Percentiles rank a stretch among this genome's conserved stretches.
Conservation (phyloP, 495 filamentous ascomycete genomes). For the Symbiotaphrina buchneri region DNA sequence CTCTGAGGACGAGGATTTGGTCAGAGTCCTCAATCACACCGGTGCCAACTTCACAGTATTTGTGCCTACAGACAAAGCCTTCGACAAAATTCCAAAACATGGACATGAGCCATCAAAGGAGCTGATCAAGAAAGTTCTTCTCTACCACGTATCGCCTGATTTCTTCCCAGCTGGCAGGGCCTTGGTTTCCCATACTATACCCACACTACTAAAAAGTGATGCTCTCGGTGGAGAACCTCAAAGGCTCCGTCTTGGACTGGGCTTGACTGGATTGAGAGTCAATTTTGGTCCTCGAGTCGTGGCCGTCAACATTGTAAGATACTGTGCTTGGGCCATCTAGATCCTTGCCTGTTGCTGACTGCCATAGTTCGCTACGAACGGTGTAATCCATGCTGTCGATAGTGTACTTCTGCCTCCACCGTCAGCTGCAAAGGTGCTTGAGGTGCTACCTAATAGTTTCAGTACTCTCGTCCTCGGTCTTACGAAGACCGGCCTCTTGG, state of each 20-base stretch:
- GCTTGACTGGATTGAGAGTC: constrained; percentile 33
- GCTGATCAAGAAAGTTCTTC: constrained; percentile 35
- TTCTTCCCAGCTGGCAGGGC: constrained; percentile 35
- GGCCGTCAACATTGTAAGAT: constrained; percentile 37
- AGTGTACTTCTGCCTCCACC: constrained; percentile 53
- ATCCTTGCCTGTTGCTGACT: constrained; percentile 23
- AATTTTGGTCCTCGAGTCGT: constrained; percentile 53
- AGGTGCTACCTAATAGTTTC: constrained; percentile 47
- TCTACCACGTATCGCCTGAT: constrained; percentile 47
- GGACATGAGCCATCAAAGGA: constrained; percentile 33
- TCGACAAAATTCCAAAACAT: constrained; percentile 39
- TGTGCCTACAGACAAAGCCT: constrained; percentile 52
- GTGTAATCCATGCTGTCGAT: constrained; percentile 58
- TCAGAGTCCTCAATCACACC: constrained; percentile 45
- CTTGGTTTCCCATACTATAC: constrained; percentile 41
- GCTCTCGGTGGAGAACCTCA: constrained; percentile 34
- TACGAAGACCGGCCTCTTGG: constrained; percentile 38
- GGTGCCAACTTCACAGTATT: constrained; percentile 56
- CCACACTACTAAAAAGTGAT: constrained; percentile 32
- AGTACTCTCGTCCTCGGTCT: constrained; percentile 55
- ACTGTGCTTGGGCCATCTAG: constrained; percentile 25
- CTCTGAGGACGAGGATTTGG: constrained; percentile 43
- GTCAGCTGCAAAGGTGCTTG: constrained; percentile 28
- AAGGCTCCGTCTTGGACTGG: constrained; percentile 35
- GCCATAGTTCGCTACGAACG: constrained; percentile 37